Evolutionary conservation across 1,284 basidiomycete genomes (phyloP).

Genomic region (Xanthoconium separans): DNA sequence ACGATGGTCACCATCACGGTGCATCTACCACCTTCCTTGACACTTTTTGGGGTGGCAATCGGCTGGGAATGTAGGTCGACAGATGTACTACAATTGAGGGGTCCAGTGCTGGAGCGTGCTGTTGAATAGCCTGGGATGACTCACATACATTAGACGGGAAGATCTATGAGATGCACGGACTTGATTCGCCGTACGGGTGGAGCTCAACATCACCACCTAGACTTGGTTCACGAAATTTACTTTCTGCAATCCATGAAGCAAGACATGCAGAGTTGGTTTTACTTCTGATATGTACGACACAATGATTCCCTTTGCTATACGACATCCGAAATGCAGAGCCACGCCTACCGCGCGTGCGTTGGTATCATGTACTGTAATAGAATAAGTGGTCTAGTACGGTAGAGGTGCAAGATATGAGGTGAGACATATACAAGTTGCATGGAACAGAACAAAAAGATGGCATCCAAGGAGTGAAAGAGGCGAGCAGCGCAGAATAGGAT

Average conservation of each 20-base stretch:
- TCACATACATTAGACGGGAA: background rate
- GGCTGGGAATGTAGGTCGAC: too few species aligned
- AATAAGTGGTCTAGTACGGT: slow-evolving; percentile 15
- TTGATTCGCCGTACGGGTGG: too few species aligned
- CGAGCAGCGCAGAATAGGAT: slow-evolving; percentile 13
- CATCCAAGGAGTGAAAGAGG: background rate
- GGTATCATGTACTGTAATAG: slow-evolving; percentile 17
- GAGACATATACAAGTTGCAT: background rate
- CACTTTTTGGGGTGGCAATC: too few species aligned
- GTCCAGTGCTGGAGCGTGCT: background rate
- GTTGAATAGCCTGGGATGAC: background rate
- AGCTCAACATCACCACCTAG: too few species aligned
- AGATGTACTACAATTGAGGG: too few species aligned
- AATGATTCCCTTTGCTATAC: background rate
- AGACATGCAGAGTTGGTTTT: background rate
- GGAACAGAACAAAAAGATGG: background rate
- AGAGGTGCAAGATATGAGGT: slow-evolving; percentile 8
- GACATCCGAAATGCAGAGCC: slow-evolving; percentile 5
- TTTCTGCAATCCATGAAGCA: background rate
- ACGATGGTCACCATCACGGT: too few species aligned
- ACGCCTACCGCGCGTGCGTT: slow-evolving; percentile 3
- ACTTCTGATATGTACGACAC: background rate
- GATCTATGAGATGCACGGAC: too few species aligned
- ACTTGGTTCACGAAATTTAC: too few species aligned
- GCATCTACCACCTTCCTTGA: too few species aligned